A percentile compares a stretch with the other conserved stretches of the same genome.
These are phyloP conservation scores for Chytriomyces sp. DNA, from an alignment of 192 early-diverging fungal genomes.

Conservation along the genomic window DNA sequence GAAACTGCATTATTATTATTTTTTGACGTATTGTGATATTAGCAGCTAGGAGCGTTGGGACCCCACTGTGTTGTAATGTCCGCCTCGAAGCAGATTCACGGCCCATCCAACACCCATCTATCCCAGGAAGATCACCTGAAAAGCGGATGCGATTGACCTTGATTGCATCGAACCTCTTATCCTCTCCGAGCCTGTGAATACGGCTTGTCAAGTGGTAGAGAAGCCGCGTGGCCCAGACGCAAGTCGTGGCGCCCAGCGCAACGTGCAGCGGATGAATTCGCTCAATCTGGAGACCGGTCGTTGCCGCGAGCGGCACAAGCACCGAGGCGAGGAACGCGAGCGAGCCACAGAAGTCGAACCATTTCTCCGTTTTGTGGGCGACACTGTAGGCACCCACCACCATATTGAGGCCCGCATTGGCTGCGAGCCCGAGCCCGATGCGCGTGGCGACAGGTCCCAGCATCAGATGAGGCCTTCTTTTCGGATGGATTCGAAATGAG, in stretches of 20 bases:
- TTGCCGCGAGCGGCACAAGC: constrained; percentile 6
- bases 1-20: constrained; percentile 14
- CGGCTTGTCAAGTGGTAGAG: constrained; percentile 22
- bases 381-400: constrained; percentile 15
- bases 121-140: background rate
- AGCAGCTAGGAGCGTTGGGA: too few relatives aligned
- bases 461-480: background rate
- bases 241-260: constrained; percentile 19
- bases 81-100: too few relatives aligned
- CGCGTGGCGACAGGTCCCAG: background rate
- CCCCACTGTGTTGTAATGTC: too few relatives aligned
- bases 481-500: background rate
- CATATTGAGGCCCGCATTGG: constrained; percentile 14
- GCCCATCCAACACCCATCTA: too few relatives aligned
- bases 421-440: background rate
- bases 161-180: constrained; percentile 42
- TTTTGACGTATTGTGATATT: too few relatives aligned
- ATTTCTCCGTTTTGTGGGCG: constrained; percentile 29
- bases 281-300: constrained; percentile 24
- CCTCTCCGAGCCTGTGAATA: constrained; percentile 31
- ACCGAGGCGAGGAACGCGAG: constrained; percentile 12
- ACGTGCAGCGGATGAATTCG: background rate
- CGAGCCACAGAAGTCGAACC: constrained; percentile 34
- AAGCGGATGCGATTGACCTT: constrained; percentile 17
- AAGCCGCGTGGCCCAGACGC: constrained; percentile 36